Percentiles rank a stretch among this genome's conserved stretches.
Evolutionary conservation across 2,329 filamentous ascomycete species (phyloP).

Genomic region (Venturia effusa): DNA sequence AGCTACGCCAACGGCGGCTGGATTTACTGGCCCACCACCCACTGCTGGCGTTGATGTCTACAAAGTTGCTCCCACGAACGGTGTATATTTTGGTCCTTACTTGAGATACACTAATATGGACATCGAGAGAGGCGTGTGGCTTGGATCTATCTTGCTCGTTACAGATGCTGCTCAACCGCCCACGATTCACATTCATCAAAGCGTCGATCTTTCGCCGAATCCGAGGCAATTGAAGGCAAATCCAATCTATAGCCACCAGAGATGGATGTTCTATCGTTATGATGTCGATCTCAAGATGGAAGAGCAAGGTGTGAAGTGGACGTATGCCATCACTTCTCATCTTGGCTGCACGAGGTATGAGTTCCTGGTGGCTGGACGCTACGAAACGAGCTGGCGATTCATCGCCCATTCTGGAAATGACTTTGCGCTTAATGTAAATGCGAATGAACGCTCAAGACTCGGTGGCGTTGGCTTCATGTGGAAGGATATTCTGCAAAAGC

Average conservation of each 20-base stretch:
- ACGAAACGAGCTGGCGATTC: conserved; percentile 91
- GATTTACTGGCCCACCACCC: conserved; percentile 81
- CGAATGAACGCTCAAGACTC: conserved; percentile 73
- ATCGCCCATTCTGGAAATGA: conserved; percentile 95
- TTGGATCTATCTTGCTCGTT: conserved; percentile 86
- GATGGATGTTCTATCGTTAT: conserved; percentile 95
- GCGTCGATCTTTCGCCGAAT: conserved; percentile 82
- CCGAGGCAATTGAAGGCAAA: conserved; percentile 75
- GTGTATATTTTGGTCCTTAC: conserved; percentile 96
- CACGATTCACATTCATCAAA: conserved; percentile 91
- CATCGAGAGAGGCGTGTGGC: conserved; percentile 77
- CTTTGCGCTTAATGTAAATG: conserved; percentile 77
- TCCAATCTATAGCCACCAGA: conserved; percentile 77
- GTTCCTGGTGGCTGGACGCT: conserved; percentile 82
- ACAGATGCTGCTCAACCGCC: conserved; percentile 87
- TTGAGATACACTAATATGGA: conserved; percentile 97
- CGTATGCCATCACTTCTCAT: conserved; percentile 94
- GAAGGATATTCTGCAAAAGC: conserved; percentile 97
- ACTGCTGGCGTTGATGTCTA: conserved; percentile 87
- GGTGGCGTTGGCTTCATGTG: conserved; percentile 94
- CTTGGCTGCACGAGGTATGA: conserved; percentile 97
- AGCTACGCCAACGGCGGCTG: conserved; percentile 64
- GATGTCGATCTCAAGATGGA: conserved; percentile 85
- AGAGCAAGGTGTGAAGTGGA: conserved; percentile 79
- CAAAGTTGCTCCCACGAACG: conserved; percentile 85